Evolutionary conservation across 2,329 filamentous ascomycete genomes (phyloP).

Genomic region (Alternaria triticimaculans): DNA sequence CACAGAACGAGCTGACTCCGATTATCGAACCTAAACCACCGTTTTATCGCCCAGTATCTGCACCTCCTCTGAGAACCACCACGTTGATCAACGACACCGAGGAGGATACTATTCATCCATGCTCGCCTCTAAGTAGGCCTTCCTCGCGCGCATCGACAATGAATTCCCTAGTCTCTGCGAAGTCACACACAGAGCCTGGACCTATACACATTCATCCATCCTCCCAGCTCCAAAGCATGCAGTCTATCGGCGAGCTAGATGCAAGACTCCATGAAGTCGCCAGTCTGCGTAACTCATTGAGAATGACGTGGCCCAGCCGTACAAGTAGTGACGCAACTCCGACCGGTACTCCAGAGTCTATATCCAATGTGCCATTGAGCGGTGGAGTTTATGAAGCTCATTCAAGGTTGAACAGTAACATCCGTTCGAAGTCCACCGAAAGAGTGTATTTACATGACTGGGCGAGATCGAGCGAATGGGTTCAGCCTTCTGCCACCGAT

Average conservation of each 20-base stretch:
- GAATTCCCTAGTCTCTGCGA: conserved; percentile 3
- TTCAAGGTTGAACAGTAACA: background rate
- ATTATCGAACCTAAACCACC: background rate
- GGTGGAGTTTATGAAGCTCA: conserved; percentile 1
- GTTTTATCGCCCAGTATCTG: background rate
- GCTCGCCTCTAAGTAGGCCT: background rate
- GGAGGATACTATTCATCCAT: background rate
- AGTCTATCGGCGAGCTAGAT: conserved; percentile 8
- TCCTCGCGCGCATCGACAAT: conserved; percentile 9
- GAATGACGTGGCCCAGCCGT: background rate
- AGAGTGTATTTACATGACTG: background rate
- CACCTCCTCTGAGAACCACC: background rate
- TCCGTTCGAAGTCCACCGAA: background rate
- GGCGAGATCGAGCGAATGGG: conserved; percentile 8
- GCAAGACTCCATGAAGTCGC: background rate
- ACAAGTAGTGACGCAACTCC: background rate
- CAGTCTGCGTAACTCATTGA: background rate
- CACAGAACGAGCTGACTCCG: background rate
- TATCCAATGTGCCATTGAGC: background rate
- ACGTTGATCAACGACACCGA: background rate
- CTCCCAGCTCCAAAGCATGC: conserved; percentile 14
- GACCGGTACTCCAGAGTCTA: conserved; percentile 8
- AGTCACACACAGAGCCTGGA: conserved; percentile 6
- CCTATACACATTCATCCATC: conserved; percentile 12
- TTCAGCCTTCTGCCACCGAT: background rate